These are phyloP conservation scores for Apophysomyces elegans DNA, from an alignment of 371 early-diverging fungal species.

Conservation along the genomic window DNA sequence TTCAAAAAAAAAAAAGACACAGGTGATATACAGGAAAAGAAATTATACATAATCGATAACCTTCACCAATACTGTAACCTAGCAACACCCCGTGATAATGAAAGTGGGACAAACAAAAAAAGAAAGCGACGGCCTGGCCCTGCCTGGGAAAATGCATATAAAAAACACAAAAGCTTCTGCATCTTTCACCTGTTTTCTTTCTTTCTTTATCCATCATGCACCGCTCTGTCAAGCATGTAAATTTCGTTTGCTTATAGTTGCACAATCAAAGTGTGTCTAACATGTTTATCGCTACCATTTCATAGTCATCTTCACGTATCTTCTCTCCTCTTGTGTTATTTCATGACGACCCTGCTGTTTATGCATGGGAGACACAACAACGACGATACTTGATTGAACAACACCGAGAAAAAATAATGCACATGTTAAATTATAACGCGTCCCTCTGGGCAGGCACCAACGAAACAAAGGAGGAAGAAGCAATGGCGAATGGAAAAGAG, in stretches of 20 bases:
- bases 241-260: background rate
- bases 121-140: conserved; percentile 1
- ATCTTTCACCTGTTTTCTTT: background rate
- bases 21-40: background rate
- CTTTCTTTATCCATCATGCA: conserved; percentile 9
- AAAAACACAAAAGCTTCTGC: background rate
- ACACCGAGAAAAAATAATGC: background rate
- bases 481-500: background rate
- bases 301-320: conserved; percentile 3
- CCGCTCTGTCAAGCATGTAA: conserved; percentile 8
- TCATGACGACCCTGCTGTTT: conserved; percentile 7
- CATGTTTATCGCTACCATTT: background rate
- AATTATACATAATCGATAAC: conserved; percentile 6
- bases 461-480: background rate
- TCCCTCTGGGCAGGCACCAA: background rate
- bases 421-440: conserved; percentile 1
- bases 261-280: background rate
- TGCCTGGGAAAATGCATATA: conserved; percentile 7
- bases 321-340: conserved; percentile 2
- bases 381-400: conserved; percentile 1
- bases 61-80: background rate
- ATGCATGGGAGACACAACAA: conserved; percentile 4
- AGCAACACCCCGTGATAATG: conserved; percentile 2
- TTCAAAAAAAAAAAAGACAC: background rate
- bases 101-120: conserved; percentile 4